A percentile compares a stretch with the other conserved stretches of the same genome.
phyloP scores from a whole-genome alignment of 2,329 filamentous ascomycete species.

The Chaetomiaceae sp. region DNA sequence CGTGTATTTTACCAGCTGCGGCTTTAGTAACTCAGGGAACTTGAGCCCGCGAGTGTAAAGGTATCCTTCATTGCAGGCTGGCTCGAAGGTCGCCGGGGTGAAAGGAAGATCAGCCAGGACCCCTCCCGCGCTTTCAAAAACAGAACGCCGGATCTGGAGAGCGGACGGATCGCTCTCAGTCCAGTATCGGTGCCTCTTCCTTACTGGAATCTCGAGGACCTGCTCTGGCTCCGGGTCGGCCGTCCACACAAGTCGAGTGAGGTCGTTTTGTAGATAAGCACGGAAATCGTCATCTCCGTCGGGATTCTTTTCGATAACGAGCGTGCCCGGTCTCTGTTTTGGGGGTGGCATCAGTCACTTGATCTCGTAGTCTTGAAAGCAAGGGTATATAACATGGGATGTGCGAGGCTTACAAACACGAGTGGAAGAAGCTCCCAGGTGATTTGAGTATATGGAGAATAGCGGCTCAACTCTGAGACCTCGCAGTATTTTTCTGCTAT shows the following conservation, averaged over 20 bases:
- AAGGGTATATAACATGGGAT: neutral
- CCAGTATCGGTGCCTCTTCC: no score
- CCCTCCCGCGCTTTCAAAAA: no score
- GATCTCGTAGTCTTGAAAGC: neutral
- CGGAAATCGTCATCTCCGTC: neutral
- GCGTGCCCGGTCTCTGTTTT: neutral
- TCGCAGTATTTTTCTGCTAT: neutral
- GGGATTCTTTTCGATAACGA: neutral
- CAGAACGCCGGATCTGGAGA: no score
- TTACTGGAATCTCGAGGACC: neutral
- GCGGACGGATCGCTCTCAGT: no score
- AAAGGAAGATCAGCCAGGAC: no score
- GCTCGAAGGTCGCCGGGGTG: no score
- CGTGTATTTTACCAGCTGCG: no score
- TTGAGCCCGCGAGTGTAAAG: no score
- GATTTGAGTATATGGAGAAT: no score
- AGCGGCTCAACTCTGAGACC: neutral
- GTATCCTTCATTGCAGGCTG: no score
- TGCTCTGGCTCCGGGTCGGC: neutral
- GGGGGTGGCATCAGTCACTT: neutral
- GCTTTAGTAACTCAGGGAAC: no score
- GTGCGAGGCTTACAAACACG: neutral
- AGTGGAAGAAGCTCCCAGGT: neutral
- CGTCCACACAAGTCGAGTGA: neutral
- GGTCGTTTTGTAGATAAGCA: neutral